Evolutionary conservation across 2,329 filamentous ascomycete species (phyloP), one percentile per base, ranked within the genome.

Genomic region (Emmonsiellopsis sp.): DNA sequence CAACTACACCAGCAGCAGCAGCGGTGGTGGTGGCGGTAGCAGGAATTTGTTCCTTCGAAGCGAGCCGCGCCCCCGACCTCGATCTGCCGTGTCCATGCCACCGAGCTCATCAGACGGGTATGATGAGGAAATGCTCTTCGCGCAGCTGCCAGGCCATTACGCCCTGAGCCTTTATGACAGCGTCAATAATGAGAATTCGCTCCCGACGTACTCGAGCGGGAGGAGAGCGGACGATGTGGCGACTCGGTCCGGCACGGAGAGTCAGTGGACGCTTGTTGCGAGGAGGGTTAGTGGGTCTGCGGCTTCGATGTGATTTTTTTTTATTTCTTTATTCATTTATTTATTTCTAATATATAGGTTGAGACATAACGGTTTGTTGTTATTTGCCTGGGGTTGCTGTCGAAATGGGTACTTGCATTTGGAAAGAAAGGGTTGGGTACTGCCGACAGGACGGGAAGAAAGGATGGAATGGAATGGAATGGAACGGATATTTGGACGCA

Each of bases 141-240:
- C 55, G 8, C 55, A 59, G 47, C 10, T 59, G 41, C 57, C 57
- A 6, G 57, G 57, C 26, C 57, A 59, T 51, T 58, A 59, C 38
- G 32, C 37, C 6, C 47, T 51, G 16, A 52, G 52, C 38, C n/a
- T 41, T n/a, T 56, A 46, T 48, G 47, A 51, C 42, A 34, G 46
- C 15, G 34, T 41, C 35, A 57, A 57, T 30, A 32, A 55, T 30
- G 45, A 53, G 13, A 32, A 57, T 11, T 10, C 32, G 37, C 55
- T 57, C 10, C 55, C 55, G 31, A 43, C 50, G 5, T 57, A 57
- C 35, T 42, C 54, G 9, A 34, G 41, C 9, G 34, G 44, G 30
- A 38, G 41, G 16, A 54, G 55, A 15, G 44, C 35, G n/a, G 46
- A 50, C 32, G 55, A 57, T 51, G 51, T 57, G n/a, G 55, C 53